Evolutionary conservation across 2,329 filamentous ascomycete species (phyloP).

Genomic region (Xylaria sp.): DNA sequence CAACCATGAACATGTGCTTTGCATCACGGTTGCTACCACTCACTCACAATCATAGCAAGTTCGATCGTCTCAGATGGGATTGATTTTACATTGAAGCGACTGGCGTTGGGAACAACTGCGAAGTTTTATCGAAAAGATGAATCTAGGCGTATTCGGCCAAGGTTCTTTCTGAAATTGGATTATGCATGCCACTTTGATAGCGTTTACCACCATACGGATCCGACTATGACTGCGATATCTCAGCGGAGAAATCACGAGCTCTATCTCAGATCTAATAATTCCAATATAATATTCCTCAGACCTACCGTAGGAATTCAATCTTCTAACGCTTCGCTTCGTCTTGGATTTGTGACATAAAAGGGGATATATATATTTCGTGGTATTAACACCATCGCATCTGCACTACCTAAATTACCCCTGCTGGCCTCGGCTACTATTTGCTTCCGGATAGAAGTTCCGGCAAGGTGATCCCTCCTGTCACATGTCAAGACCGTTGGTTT

Average conservation of each 20-base stretch:
- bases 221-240: background rate
- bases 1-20: background rate
- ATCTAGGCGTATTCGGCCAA: background rate
- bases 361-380: no score
- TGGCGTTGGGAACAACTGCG: conserved; percentile 22
- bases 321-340: background rate
- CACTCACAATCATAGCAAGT: background rate
- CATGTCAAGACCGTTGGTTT: no score
- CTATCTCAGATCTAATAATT: conserved; percentile 20
- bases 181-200: conserved; percentile 1
- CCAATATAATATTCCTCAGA: conserved; percentile 10
- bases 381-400: no score
- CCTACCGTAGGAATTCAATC: background rate
- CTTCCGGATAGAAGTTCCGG: no score
- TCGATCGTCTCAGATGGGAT: background rate
- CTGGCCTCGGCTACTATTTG: no score
- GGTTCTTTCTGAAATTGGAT: background rate
- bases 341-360: background rate
- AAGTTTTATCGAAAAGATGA: conserved; percentile 5
- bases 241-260: background rate
- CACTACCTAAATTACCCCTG: no score
- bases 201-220: background rate
- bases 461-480: no score
- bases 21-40: background rate
- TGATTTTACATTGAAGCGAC: conserved; percentile 18